Percentiles rank a stretch among this genome's conserved stretches.
These are phyloP conservation scores for Sporormia fimetaria DNA, from an alignment of 495 filamentous ascomycete species.

Conservation along the genomic window DNA sequence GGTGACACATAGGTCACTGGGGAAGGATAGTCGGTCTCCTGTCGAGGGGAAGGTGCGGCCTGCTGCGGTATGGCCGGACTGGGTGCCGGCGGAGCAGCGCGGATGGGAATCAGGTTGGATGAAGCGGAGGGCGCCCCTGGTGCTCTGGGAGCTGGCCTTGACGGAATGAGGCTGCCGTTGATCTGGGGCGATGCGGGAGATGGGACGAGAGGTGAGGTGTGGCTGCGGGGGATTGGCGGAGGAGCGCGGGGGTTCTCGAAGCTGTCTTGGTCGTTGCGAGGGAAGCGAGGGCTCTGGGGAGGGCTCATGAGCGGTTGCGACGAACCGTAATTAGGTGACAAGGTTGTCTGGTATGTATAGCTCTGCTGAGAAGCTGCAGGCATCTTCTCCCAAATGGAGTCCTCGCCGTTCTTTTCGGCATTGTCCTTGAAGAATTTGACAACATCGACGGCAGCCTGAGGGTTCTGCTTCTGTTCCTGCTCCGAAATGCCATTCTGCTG, in stretches of 20 bases:
- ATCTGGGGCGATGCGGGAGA: conserved; percentile 42
- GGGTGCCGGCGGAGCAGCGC: conserved; percentile 35
- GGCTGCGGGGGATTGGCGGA: conserved; percentile 69
- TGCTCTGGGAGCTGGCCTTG: conserved; percentile 55
- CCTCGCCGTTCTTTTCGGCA: conserved; percentile 63
- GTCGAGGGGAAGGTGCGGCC: conserved; percentile 8
- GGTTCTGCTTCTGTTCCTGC: conserved; percentile 89
- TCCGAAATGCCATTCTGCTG: conserved; percentile 94
- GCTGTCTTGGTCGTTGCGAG: conserved; percentile 78
- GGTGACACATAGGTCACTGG: conserved; percentile 29
- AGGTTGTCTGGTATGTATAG: conserved; percentile 37
- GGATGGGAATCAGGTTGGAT: conserved; percentile 32
- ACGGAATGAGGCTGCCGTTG: conserved; percentile 49
- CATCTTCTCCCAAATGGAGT: conserved; percentile 92
- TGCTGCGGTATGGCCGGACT: conserved; percentile 18
- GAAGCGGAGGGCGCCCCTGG: conserved; percentile 33
- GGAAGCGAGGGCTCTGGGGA: conserved; percentile 84
- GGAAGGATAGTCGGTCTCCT: conserved; percentile 28
- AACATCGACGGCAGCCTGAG: conserved; percentile 86
- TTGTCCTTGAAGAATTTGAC: conserved; percentile 95
- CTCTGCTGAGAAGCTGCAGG: conserved; percentile 54
- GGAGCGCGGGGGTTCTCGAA: conserved; percentile 95
- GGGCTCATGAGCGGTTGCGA: conserved; percentile 63
- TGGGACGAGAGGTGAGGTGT: conserved; percentile 27
- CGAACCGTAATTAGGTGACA: conserved; percentile 38